phyloP scores from a whole-genome alignment of 2,329 filamentous ascomycete genomes.

The Colletotrichum sp. region DNA sequence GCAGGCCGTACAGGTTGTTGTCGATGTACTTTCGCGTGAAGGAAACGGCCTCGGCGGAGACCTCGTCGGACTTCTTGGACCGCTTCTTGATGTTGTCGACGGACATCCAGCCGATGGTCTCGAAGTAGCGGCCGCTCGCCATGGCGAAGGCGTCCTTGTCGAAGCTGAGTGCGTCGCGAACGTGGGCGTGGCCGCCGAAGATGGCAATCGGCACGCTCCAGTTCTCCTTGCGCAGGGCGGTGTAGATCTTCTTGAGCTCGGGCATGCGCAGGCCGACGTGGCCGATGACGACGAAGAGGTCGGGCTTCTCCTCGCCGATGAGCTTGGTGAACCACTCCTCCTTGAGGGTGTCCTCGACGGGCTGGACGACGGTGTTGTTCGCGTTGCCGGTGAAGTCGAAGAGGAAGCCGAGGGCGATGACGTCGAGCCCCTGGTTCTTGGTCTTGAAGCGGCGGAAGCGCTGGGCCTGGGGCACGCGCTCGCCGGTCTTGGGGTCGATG shows the following conservation, averaged over 20 bases:
- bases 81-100: constrained; percentile 66
- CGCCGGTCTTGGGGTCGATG: constrained; percentile 72
- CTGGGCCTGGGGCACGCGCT: constrained; percentile 77
- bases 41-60: constrained; percentile 44
- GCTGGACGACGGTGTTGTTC: constrained; percentile 87
- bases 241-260: constrained; percentile 80
- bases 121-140: constrained; percentile 90
- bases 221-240: constrained; percentile 76
- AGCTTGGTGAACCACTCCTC: constrained; percentile 89
- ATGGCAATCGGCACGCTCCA: constrained; percentile 88
- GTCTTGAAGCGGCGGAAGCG: constrained; percentile 91
- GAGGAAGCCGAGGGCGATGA: constrained; percentile 91
- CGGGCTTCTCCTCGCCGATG: constrained; percentile 82
- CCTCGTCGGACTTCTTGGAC: constrained; percentile 27
- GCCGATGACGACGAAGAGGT: constrained; percentile 85
- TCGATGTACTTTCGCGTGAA: constrained; percentile 90
- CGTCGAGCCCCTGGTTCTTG: constrained; percentile 82
- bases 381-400: constrained; percentile 93
- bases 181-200: constrained; percentile 90
- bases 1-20: constrained; percentile 86
- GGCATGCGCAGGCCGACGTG: constrained; percentile 84
- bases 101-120: constrained; percentile 94
- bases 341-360: constrained; percentile 79
- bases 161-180: constrained; percentile 82
- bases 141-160: constrained; percentile 80